These are phyloP conservation scores for Luzula sylvatica DNA, from an alignment of 176 grass and related monocot species.

Conservation along the genomic window DNA sequence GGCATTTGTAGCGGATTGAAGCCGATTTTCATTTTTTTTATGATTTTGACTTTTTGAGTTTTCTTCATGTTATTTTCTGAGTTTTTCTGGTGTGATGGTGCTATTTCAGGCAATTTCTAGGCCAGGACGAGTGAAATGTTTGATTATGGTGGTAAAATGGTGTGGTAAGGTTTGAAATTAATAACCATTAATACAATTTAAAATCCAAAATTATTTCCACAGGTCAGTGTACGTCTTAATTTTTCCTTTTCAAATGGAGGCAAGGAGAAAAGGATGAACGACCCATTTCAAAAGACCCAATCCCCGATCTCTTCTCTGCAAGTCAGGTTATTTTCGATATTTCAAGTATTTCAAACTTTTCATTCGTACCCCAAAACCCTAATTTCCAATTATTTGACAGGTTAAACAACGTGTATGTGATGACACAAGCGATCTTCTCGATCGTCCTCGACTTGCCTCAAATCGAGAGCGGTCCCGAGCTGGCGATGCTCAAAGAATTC, in stretches of 20 bases:
- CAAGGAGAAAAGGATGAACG: conserved; percentile 37
- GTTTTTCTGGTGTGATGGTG: no score
- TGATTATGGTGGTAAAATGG: no score
- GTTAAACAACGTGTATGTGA: conserved; percentile 86
- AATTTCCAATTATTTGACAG: conserved; percentile 26
- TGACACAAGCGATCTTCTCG: conserved; percentile 92
- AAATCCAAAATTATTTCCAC: conserved; percentile 18
- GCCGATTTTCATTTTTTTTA: no score
- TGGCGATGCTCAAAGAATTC: conserved; percentile 77
- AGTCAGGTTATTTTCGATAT: conserved; percentile 8
- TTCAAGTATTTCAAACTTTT: background rate
- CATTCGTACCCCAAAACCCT: background rate
- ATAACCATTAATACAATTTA: no score
- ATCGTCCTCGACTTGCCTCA: conserved; percentile 68
- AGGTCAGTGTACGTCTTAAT: conserved; percentile 89
- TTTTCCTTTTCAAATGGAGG: conserved; percentile 80
- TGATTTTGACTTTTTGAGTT: no score
- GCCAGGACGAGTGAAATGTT: no score
- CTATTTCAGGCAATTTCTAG: no score
- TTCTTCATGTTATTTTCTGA: no score
- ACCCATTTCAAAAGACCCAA: conserved; percentile 1
- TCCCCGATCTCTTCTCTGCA: conserved; percentile 17
- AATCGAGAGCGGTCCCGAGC: conserved; percentile 59
- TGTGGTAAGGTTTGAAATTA: conserved; percentile 58
- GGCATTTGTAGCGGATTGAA: no score